These are phyloP conservation scores for Sarocladium oryzae DNA, from an alignment of 2,329 filamentous ascomycete species.

Conservation along the genomic window DNA sequence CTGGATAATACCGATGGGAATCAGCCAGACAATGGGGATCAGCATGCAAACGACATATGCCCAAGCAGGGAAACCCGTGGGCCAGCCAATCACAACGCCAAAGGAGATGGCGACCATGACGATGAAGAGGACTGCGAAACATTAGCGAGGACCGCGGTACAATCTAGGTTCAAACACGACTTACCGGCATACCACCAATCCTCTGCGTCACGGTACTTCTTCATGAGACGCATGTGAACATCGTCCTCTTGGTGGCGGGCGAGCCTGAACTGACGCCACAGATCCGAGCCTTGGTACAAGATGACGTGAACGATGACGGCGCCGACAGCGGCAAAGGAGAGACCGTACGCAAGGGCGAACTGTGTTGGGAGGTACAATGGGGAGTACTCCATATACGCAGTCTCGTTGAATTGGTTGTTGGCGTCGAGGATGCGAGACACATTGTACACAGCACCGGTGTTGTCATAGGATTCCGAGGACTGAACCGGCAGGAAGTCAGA, in stretches of 20 bases:
- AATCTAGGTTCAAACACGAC: slow-evolving; percentile 25
- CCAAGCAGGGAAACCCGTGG: slow-evolving; percentile 52
- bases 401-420: slow-evolving; percentile 51
- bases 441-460: slow-evolving; percentile 53
- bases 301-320: slow-evolving; percentile 51
- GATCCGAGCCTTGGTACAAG: slow-evolving; percentile 49
- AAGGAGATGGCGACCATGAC: slow-evolving; percentile 50
- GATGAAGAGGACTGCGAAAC: slow-evolving; percentile 34
- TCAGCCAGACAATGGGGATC: slow-evolving; percentile 51
- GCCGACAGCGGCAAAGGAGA: slow-evolving; percentile 61
- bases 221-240: slow-evolving; percentile 55
- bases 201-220: slow-evolving; percentile 52
- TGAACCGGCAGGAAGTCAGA: slow-evolving; percentile 56
- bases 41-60: slow-evolving; percentile 50
- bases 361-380: slow-evolving; percentile 59
- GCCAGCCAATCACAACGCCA: slow-evolving; percentile 47
- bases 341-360: slow-evolving; percentile 53
- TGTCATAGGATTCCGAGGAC: slow-evolving; percentile 56
- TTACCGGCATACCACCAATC: slow-evolving; percentile 53
- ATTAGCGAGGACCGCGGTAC: slow-evolving; percentile 8
- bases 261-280: slow-evolving; percentile 48
- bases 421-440: slow-evolving; percentile 51
- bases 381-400: slow-evolving; percentile 57
- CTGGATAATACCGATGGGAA: slow-evolving; percentile 56
- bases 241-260: slow-evolving; percentile 52